Evolutionary conservation across 257 asterid species (phyloP).

Genomic region (Primulina eburnea): DNA sequence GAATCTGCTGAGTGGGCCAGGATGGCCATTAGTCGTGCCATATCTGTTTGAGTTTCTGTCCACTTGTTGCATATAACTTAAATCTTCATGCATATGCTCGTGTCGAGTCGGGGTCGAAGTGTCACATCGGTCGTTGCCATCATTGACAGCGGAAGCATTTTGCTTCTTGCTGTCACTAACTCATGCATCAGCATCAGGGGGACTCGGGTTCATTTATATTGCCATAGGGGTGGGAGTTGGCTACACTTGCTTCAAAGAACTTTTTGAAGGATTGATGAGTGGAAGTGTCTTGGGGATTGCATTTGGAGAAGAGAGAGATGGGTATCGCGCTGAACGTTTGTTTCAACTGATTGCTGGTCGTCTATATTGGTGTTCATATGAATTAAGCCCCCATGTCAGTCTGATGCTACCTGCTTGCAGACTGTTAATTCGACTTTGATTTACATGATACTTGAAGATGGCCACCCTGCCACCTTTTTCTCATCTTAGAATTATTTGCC

Average conservation of each 20-base stretch:
- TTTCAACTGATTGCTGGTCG: constrained; percentile 23
- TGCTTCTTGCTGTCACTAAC: constrained; percentile 64
- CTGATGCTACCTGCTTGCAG: constrained; percentile 29
- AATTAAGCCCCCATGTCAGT: constrained; percentile 26
- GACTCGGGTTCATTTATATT: not conserved
- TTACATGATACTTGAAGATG: constrained; percentile 19
- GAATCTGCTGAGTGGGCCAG: constrained; percentile 98
- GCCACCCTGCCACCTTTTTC: constrained; percentile 21
- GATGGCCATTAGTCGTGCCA: constrained; percentile 84
- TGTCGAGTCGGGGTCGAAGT: constrained; percentile 55
- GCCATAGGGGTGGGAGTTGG: not conserved
- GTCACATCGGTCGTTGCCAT: constrained; percentile 57
- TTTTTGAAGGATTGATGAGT: constrained; percentile 7
- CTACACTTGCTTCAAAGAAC: constrained; percentile 1
- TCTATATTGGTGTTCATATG: constrained; percentile 21
- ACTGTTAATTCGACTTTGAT: constrained; percentile 25
- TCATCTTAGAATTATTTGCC: constrained; percentile 21
- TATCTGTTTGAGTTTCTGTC: constrained; percentile 64
- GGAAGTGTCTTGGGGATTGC: constrained; percentile 18
- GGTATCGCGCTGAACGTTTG: constrained; percentile 22
- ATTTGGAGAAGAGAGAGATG: constrained; percentile 11
- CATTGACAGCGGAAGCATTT: constrained; percentile 46
- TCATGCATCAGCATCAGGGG: constrained; percentile 52
- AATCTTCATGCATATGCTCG: constrained; percentile 87
- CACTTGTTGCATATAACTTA: constrained; percentile 44